These are phyloP conservation scores for Pistacia atlantica DNA, from an alignment of 345 rosid genomes.

Conservation along the genomic window DNA sequence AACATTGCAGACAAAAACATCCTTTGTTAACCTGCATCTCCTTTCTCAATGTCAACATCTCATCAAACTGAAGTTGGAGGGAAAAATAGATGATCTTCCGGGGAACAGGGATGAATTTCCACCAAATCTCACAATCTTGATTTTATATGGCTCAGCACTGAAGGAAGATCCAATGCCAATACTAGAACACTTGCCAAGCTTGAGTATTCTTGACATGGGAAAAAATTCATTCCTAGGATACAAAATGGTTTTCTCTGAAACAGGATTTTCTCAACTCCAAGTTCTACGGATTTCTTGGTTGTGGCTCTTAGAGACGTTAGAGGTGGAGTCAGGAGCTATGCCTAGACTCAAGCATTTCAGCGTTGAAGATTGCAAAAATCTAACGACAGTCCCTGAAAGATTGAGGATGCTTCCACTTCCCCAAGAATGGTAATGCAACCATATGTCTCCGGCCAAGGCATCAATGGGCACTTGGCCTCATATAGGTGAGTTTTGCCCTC, in stretches of 20 bases:
- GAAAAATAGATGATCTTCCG: background rate
- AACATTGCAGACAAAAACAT: background rate
- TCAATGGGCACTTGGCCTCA: too few species aligned
- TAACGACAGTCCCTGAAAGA: background rate
- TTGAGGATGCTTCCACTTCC: background rate
- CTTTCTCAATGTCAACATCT: conserved; percentile 1
- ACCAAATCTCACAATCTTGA: background rate
- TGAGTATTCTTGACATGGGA: conserved; percentile 6
- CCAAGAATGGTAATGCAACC: background rate
- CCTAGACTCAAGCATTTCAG: background rate
- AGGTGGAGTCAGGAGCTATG: background rate
- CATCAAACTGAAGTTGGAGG: conserved; percentile 5
- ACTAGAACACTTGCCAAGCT: background rate
- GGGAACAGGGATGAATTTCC: conserved; percentile 4
- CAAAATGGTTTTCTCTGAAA: background rate
- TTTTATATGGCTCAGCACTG: background rate
- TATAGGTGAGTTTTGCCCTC: background rate
- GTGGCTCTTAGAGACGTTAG: background rate
- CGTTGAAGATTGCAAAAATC: background rate
- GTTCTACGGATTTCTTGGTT: background rate
- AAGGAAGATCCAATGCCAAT: background rate
- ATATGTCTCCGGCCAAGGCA: background rate
- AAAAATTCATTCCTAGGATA: background rate
- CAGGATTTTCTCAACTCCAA: background rate
- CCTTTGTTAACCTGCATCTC: background rate